phyloP scores from a whole-genome alignment of 345 rosid species.

The Cardamine resedifolia region DNA sequence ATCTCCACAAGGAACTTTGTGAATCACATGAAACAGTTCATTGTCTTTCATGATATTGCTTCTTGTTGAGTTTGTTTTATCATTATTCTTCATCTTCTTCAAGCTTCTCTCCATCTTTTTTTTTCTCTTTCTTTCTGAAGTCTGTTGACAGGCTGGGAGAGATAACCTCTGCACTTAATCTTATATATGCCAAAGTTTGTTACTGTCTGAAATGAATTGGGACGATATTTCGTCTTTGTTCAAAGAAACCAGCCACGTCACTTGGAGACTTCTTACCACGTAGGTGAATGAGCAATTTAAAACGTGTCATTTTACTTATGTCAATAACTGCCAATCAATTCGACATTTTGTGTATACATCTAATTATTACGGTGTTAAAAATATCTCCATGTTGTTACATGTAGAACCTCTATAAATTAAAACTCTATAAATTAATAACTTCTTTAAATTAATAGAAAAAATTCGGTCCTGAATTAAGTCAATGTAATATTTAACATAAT shows the following conservation, averaged over 20 bases:
- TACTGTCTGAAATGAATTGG: constrained; percentile 9
- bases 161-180: constrained; percentile 1
- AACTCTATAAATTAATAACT: no score
- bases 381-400: no score
- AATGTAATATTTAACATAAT: no score
- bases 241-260: constrained; percentile 22
- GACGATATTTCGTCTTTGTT: constrained; percentile 21
- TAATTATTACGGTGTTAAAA: no score
- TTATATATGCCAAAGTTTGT: constrained; percentile 20
- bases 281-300: constrained; percentile 16
- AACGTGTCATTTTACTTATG: constrained; percentile 25
- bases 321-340: no score
- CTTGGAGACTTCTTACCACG: constrained; percentile 24
- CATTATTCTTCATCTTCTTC: constrained; percentile 27
- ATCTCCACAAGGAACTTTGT: constrained; percentile 85
- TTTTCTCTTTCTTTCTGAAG: constrained; percentile 4
- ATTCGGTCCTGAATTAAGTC: no score
- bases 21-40: constrained; percentile 57
- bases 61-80: background rate
- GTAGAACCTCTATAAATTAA: no score
- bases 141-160: constrained; percentile 26
- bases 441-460: no score
- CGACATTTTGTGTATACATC: no score
- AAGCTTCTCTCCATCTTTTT: constrained; percentile 35
- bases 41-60: constrained; percentile 35